Conservation (phyloP, 2,329 filamentous ascomycete species). For the Aspergillus floridensis region DNA sequence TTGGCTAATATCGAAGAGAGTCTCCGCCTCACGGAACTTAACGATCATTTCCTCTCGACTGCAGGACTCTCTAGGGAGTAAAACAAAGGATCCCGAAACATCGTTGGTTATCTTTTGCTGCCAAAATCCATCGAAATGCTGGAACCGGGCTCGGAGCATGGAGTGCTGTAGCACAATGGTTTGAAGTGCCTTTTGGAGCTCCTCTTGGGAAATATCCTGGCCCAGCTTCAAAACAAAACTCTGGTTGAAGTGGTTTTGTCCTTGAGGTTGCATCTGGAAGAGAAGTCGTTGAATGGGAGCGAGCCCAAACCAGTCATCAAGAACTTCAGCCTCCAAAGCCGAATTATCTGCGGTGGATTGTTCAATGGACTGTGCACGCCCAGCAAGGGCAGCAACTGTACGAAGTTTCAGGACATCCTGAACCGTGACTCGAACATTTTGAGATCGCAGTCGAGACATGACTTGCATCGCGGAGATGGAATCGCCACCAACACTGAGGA, state of each 20-base stretch:
- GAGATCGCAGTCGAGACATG: slow-evolving; percentile 5
- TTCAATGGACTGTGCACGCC: slow-evolving; percentile 6
- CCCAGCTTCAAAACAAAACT: slow-evolving; percentile 11
- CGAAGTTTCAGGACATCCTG: slow-evolving; percentile 12
- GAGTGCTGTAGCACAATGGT: slow-evolving; percentile 9
- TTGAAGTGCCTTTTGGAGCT: not conserved
- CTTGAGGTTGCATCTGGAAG: slow-evolving; percentile 2
- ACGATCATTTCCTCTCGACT: not conserved
- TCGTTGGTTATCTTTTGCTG: slow-evolving; percentile 2
- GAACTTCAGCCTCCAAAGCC: slow-evolving; percentile 5
- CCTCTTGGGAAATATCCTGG: not conserved
- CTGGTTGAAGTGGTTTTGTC: slow-evolving; percentile 15
- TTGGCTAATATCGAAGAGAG: not conserved
- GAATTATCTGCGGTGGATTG: not conserved
- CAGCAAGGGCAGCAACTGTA: slow-evolving; percentile 9
- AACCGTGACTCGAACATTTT: slow-evolving; percentile 8
- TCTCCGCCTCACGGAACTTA: not conserved
- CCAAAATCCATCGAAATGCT: not conserved
- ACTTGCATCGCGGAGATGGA: slow-evolving; percentile 24
- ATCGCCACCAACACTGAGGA: slow-evolving; percentile 25
- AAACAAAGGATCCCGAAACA: not conserved
- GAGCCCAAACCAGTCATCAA: slow-evolving; percentile 11
- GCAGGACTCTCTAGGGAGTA: not conserved
- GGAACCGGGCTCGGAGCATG: slow-evolving; percentile 20
- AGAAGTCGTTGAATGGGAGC: slow-evolving; percentile 19